Evolutionary conservation across 768 basidiomycete genomes (phyloP).

Genomic region (Rhizopogon vesiculosus): DNA sequence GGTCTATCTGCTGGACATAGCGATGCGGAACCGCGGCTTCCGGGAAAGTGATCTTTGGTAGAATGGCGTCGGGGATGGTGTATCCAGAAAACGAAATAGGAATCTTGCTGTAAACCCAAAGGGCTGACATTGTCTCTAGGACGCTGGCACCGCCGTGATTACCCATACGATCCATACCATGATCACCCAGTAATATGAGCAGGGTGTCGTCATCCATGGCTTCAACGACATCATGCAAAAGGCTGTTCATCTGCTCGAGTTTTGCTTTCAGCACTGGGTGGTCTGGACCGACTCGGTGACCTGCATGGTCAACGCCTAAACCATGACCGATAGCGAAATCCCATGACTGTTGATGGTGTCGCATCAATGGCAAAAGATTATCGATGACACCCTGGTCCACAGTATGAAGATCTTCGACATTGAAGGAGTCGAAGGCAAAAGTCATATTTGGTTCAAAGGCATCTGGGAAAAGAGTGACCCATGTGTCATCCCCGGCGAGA

Average conservation of each 20-base stretch:
- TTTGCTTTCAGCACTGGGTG: conserved; percentile 84
- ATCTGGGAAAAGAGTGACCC: conserved; percentile 84
- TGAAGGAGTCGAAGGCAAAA: conserved; percentile 92
- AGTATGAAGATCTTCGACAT: conserved; percentile 95
- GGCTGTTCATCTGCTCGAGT: conserved; percentile 81
- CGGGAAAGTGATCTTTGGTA: conserved; percentile 58
- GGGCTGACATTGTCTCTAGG: conserved; percentile 77
- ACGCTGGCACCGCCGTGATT: conserved; percentile 93
- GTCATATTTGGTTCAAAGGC: conserved; percentile 69
- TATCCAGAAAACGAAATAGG: conserved; percentile 34
- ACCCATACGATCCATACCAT: conserved; percentile 93
- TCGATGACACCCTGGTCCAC: conserved; percentile 88
- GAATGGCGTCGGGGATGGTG: conserved; percentile 42
- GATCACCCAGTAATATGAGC: conserved; percentile 89
- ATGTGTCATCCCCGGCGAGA: conserved; percentile 97
- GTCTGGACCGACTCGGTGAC: conserved; percentile 90
- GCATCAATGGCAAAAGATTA: conserved; percentile 79
- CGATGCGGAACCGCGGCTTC: conserved; percentile 51
- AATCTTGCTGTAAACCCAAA: conserved; percentile 93
- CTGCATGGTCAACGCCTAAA: conserved; percentile 94
- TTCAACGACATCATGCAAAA: conserved; percentile 69
- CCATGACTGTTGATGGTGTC: conserved; percentile 51
- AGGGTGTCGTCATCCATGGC: conserved; percentile 83
- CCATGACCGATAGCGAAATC: conserved; percentile 91
- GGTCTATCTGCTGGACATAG: conserved; percentile 86